These are phyloP conservation scores for Sanghuangporus sanghuang DNA, from an alignment of 1,284 basidiomycete species.

Conservation along the genomic window DNA sequence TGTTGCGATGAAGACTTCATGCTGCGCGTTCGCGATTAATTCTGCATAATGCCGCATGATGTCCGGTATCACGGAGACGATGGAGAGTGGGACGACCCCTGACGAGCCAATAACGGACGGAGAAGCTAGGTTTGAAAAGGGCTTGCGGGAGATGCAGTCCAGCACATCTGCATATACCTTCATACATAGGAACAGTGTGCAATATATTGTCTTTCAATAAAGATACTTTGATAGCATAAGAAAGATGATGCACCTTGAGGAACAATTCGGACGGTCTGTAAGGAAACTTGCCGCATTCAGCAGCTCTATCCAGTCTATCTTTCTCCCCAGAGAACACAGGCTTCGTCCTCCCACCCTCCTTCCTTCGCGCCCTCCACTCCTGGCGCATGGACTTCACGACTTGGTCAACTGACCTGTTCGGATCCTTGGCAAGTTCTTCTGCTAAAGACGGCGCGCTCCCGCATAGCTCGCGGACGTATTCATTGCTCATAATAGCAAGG, in stretches of 20 bases:
- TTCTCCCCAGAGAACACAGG: not conserved
- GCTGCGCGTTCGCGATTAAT: constrained; percentile 46
- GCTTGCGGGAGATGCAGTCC: constrained; percentile 43
- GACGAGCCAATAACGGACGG: constrained; percentile 49
- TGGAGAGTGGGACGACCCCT: constrained; percentile 46
- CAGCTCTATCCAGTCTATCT: constrained; percentile 29
- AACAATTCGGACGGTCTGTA: constrained; percentile 38
- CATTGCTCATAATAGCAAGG: constrained; percentile 4
- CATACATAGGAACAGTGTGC: not conserved
- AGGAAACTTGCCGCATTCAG: constrained; percentile 35
- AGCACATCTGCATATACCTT: constrained; percentile 52
- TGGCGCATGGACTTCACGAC: constrained; percentile 3
- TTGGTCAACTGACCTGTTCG: not conserved
- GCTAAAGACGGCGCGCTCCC: constrained; percentile 9
- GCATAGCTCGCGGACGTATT: constrained; percentile 6
- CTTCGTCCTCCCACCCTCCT: not conserved
- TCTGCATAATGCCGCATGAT: constrained; percentile 53
- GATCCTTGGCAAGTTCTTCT: constrained; percentile 10
- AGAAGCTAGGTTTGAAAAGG: constrained; percentile 44
- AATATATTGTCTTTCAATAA: not conserved
- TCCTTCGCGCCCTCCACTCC: not conserved
- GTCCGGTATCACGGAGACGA: constrained; percentile 48
- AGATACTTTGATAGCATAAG: not conserved
- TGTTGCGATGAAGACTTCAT: constrained; percentile 54
- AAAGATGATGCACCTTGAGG: constrained; percentile 30